A percentile compares a stretch with the other conserved stretches of the same genome.
Conservation (phyloP, 202 grass and related monocot species). For the Zoysia matrella region DNA sequence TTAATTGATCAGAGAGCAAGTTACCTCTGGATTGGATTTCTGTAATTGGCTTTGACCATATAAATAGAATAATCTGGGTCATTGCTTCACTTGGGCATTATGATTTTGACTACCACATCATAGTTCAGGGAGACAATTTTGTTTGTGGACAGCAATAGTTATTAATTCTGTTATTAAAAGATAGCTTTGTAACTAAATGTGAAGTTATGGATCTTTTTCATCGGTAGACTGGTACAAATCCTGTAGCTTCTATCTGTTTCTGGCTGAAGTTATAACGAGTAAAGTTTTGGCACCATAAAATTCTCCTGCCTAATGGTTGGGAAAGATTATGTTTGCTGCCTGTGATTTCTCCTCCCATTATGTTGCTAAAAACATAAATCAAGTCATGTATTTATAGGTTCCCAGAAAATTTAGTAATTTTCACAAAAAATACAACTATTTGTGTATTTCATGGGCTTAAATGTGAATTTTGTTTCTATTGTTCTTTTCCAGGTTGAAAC, state of each 20-base stretch:
- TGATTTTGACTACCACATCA: not conserved
- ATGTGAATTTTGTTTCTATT: conserved; percentile 17
- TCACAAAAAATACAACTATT: conserved; percentile 60
- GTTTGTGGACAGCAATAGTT: not conserved
- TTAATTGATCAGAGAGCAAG: not conserved
- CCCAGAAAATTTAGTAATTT: conserved; percentile 31
- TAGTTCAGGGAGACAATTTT: not conserved
- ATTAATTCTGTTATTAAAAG: not conserved
- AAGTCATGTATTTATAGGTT: not conserved
- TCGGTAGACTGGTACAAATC: conserved; percentile 1
- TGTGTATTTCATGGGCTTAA: conserved; percentile 21
- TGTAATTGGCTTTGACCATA: conserved; percentile 8
- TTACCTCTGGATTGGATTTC: not conserved
- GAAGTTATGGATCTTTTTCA: not conserved
- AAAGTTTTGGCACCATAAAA: not conserved
- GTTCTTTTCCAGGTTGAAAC: conserved; percentile 85
- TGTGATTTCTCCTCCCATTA: not conserved
- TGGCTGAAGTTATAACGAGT: not conserved
- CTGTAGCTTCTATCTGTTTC: not conserved
- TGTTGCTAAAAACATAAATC: conserved; percentile 10
- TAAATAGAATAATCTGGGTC: conserved; percentile 2
- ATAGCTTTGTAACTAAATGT: not conserved
- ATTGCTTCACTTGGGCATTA: conserved; percentile 9
- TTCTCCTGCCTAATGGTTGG: not conserved
- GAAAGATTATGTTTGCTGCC: conserved; percentile 4